A percentile compares a stretch with the other conserved stretches of the same genome.
Conservation (phyloP, 805 yeast species). For the Metschnikowia gelsemii region DNA sequence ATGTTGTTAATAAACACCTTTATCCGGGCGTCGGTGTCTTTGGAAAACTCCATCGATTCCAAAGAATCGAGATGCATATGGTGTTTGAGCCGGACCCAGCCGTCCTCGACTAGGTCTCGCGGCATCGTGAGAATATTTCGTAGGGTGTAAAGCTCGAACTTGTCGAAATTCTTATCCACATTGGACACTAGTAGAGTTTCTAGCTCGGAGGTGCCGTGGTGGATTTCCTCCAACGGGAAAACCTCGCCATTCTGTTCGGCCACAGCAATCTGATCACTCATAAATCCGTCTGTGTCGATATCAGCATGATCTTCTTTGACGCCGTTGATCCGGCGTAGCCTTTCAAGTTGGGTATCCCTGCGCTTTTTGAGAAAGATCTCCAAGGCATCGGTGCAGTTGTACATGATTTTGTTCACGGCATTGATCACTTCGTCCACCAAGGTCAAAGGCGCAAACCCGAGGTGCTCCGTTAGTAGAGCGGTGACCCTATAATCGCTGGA, state of each 20-base stretch:
- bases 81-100: constrained; percentile 67
- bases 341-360: constrained; percentile 20
- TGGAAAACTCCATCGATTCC: neutral
- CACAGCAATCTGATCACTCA: constrained; percentile 8
- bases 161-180: constrained; percentile 81
- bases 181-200: constrained; percentile 73
- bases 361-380: constrained; percentile 54
- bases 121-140: constrained; percentile 78
- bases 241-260: constrained; percentile 11
- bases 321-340: constrained; percentile 18
- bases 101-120: constrained; percentile 56
- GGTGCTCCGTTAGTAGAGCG: constrained; percentile 72
- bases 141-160: constrained; percentile 76
- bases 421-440: constrained; percentile 85
- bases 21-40: constrained; percentile 4
- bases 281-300: constrained; percentile 1
- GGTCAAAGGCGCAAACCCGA: constrained; percentile 81
- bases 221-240: constrained; percentile 51
- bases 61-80: constrained; percentile 51
- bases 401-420: constrained; percentile 80
- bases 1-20: constrained; percentile 37
- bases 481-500: constrained; percentile 31
- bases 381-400: constrained; percentile 76
- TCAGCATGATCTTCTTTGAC: constrained; percentile 16
- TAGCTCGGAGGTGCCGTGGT: constrained; percentile 74